Evolutionary conservation across 2,329 filamentous ascomycete species (phyloP).

Genomic region (Penicillium thymicola): DNA sequence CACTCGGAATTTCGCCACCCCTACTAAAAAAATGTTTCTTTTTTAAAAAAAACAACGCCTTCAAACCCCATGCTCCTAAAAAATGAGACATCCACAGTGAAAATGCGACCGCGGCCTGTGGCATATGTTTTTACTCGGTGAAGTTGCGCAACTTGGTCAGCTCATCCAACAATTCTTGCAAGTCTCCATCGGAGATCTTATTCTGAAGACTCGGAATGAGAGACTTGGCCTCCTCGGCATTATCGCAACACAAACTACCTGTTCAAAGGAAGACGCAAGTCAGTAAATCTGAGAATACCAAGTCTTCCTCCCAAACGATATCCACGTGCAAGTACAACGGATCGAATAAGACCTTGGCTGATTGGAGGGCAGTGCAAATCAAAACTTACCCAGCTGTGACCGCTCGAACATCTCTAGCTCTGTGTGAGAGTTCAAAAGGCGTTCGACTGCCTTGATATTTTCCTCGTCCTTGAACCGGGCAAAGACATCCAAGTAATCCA

Average conservation of each 20-base stretch:
- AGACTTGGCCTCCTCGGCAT: conserved; percentile 92
- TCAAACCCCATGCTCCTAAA: conserved; percentile 29
- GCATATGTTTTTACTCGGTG: conserved; percentile 31
- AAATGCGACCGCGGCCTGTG: not conserved
- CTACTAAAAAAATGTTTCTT: not conserved
- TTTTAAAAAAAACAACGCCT: conserved; percentile 12
- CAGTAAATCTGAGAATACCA: not conserved
- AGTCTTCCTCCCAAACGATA: no score
- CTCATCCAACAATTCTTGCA: conserved; percentile 85
- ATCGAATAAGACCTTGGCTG: not conserved
- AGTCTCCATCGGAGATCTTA: conserved; percentile 86
- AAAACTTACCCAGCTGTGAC: conserved; percentile 73
- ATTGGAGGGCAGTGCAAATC: not conserved
- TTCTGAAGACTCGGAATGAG: conserved; percentile 83
- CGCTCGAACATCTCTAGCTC: conserved; percentile 89
- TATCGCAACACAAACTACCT: conserved; percentile 91
- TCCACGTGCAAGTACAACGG: not conserved
- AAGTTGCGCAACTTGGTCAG: conserved; percentile 71
- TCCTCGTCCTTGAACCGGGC: conserved; percentile 94
- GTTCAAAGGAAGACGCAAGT: conserved; percentile 10
- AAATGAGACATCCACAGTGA: conserved; percentile 2
- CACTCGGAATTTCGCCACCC: not conserved
- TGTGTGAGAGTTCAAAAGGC: conserved; percentile 70
- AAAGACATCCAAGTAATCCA: conserved; percentile 91
- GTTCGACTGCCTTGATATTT: conserved; percentile 90